Evolutionary conservation across 1,284 basidiomycete species (phyloP).

Genomic region (Agroathelia rolfsii): DNA sequence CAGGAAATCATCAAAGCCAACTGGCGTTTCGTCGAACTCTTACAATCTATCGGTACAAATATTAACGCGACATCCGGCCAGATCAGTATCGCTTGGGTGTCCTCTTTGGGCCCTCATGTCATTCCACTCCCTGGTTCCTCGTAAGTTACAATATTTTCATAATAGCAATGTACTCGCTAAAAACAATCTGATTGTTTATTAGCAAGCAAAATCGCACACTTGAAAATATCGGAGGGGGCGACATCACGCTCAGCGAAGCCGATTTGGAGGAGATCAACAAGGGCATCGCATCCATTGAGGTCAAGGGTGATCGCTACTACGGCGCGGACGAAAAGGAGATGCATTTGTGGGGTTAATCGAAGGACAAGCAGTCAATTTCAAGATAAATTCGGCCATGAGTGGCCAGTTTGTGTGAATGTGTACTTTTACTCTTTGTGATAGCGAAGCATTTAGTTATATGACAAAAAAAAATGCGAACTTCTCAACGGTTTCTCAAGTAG

Average conservation of each 20-base stretch:
- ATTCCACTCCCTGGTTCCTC: constrained; percentile 21
- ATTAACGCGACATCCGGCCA: constrained; percentile 43
- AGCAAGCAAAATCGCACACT: constrained; percentile 19
- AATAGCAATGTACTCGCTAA: constrained; percentile 2
- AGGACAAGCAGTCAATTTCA: too few relatives aligned
- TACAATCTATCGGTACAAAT: constrained; percentile 36
- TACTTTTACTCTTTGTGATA: too few relatives aligned
- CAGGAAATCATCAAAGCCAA: constrained; percentile 38
- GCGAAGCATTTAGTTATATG: too few relatives aligned
- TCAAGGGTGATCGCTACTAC: constrained; percentile 17
- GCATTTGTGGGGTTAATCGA: too few relatives aligned
- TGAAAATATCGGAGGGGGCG: constrained; percentile 18
- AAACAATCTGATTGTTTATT: background rate
- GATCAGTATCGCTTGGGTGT: constrained; percentile 56
- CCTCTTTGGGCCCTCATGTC: constrained; percentile 17
- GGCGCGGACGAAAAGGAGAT: too few relatives aligned
- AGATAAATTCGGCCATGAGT: too few relatives aligned
- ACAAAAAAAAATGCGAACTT: too few relatives aligned
- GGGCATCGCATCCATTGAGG: constrained; percentile 11
- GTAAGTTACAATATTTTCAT: constrained; percentile 10
- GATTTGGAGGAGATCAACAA: constrained; percentile 16
- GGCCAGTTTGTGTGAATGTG: too few relatives aligned
- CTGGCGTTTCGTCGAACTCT: constrained; percentile 42
- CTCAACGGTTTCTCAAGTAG: too few relatives aligned
- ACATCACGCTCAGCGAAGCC: constrained; percentile 13